Evolutionary conservation across 495 filamentous ascomycete species (phyloP), one percentile per base, ranked within the genome.

Genomic region (Ramalina peruviana): DNA sequence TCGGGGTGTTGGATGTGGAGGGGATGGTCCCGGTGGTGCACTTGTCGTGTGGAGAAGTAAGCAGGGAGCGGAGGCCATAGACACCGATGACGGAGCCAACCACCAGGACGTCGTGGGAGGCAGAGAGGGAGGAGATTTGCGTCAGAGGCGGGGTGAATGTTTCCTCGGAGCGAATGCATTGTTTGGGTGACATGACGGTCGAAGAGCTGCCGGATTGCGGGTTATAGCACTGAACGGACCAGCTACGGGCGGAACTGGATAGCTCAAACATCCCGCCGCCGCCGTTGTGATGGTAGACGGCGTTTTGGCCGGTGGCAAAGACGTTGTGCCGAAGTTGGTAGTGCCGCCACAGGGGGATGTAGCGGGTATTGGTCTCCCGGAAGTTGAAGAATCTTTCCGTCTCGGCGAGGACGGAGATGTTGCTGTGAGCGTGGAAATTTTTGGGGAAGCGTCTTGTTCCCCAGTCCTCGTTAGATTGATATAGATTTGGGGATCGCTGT

Each of bases 271-370:
- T 40, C 21, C 36, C 40, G 9, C 15, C 21, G 66, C 37, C 61
- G 60, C 10, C 93, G 66, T 46, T 72, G 72, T 23, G 86, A 62
- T 93, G 95, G 63, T 83, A 88, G 37, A 85, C 67, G 43, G 86
- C 80, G 43, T 83, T 83, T 39, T 81, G 80, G 10, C 83, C 83
- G 16, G 79, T 75, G 43, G 80, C 75, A 3, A 81, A 81, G 51
- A 97, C 71, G 1, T 92, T 65, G 60, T 94, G 90, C 43, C 90
- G 85, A 15, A 96, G 75, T 58, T 97, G 90, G 57, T 94, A 95
- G 63, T 96, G 90, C 36, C 83, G 69, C 21, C 90, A 66, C 25
- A 74, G 73, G 17, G 85, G 74, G 39, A 78, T 73, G 25, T 75
- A 73, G 36, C 68, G 64, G 3, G 83, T 78, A 50, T 83, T 74